Percentiles rank a stretch among this genome's conserved stretches.
phyloP scores from a whole-genome alignment of 345 rosid genomes.

The Odontarrhena argentea region DNA sequence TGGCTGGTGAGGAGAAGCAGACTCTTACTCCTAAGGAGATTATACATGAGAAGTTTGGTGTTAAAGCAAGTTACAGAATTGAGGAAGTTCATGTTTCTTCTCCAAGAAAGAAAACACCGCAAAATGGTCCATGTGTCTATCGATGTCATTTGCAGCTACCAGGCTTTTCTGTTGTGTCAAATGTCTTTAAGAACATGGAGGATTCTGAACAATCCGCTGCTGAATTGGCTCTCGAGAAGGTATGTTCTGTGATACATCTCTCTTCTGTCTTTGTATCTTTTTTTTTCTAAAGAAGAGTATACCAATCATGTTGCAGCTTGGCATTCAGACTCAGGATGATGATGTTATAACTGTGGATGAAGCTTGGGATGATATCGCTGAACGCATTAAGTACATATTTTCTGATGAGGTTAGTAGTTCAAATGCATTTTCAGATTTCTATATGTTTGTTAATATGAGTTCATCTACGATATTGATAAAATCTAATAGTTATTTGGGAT shows the following conservation, averaged over 20 bases:
- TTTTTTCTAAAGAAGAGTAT: constrained; percentile 3
- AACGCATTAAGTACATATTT: constrained; percentile 54
- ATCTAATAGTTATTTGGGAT: not conserved
- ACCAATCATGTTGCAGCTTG: constrained; percentile 58
- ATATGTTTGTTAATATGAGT: not conserved
- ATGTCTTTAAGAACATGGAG: constrained; percentile 59
- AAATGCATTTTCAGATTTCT: not conserved
- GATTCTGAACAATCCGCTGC: constrained; percentile 87
- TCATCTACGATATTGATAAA: not conserved
- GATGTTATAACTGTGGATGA: constrained; percentile 54
- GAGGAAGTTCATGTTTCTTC: constrained; percentile 63
- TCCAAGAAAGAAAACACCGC: constrained; percentile 43
- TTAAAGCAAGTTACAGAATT: constrained; percentile 56
- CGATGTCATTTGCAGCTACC: constrained; percentile 80
- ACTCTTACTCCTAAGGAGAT: constrained; percentile 66
- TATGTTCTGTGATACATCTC: constrained; percentile 22
- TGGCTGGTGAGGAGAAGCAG: constrained; percentile 43
- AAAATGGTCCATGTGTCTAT: constrained; percentile 60
- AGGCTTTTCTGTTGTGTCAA: constrained; percentile 61
- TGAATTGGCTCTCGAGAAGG: constrained; percentile 74
- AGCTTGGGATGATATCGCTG: constrained; percentile 56
- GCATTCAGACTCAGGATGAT: constrained; percentile 44
- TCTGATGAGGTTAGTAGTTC: constrained; percentile 65
- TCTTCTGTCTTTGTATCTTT: not conserved
- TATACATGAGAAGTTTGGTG: constrained; percentile 64